Percentiles rank a stretch among this genome's conserved stretches.
Conservation (phyloP, 75 land plant species). For the Pinus tabuliformis region DNA sequence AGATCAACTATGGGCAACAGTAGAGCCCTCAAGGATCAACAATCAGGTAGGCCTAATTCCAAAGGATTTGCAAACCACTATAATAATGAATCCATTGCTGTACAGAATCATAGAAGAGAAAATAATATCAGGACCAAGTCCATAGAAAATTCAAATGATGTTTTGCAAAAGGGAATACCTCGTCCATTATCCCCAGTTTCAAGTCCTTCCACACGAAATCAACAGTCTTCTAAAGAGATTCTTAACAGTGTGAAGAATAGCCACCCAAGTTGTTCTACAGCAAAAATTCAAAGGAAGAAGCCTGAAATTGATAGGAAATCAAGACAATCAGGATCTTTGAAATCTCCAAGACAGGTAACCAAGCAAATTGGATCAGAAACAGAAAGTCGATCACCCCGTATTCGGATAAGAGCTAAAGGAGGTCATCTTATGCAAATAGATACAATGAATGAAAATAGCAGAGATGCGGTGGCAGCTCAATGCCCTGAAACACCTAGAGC, state of each 20-base stretch:
- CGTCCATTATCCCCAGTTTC: neutral
- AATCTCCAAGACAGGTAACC: conserved; percentile 23
- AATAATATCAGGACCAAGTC: neutral
- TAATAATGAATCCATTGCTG: neutral
- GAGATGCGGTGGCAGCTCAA: conserved; percentile 21
- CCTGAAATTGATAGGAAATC: conserved; percentile 34
- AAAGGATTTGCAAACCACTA: neutral
- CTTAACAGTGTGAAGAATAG: conserved; percentile 11
- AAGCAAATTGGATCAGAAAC: conserved; percentile 13
- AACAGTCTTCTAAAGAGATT: conserved; percentile 23
- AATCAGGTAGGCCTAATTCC: conserved; percentile 5
- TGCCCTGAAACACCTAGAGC: conserved; percentile 7
- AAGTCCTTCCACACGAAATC: conserved; percentile 25
- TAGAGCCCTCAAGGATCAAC: conserved; percentile 2
- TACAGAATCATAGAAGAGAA: conserved; percentile 5
- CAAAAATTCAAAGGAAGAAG: conserved; percentile 46
- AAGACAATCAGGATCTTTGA: conserved; percentile 29
- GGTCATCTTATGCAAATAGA: conserved; percentile 6
- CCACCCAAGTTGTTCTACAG: conserved; percentile 29
- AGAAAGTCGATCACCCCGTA: conserved; percentile 5
- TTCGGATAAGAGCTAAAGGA: neutral
- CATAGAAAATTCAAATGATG: conserved; percentile 4
- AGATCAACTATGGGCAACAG: neutral
- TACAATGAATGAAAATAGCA: conserved; percentile 33
- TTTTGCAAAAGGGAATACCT: neutral